Evolutionary conservation across 2,329 filamentous ascomycete species (phyloP), one percentile per base, ranked within the genome.

Genomic region (Tolypocladium ophioglossoides): DNA sequence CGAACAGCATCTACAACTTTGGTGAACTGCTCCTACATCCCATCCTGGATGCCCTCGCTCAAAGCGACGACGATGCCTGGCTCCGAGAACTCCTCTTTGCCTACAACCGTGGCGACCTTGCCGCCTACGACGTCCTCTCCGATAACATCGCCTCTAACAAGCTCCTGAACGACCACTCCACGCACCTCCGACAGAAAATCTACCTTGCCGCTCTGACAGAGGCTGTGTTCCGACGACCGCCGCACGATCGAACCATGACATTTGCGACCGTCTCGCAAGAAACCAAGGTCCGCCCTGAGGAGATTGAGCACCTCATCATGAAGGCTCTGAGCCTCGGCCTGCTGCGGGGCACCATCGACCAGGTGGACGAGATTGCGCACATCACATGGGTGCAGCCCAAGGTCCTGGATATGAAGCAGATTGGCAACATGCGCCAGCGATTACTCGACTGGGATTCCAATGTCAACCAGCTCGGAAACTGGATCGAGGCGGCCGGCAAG

Each of bases 341-440:
- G 62, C 76, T 99, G 62, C 83, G 87, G 62, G 94, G 94, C 48
- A 94, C 88, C 54, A 97, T 99, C 64, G 94, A 99, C 70, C 92
- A 99, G 74, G 94, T 99, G 35, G 90, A 90, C 50, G 86, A 91
- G 72, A 84, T 97, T 61, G 94, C 94, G 46, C 84, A 91, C 68
- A 96, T 99, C 72, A 92, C 92, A 65, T 99, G 94, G 94, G 94
- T 99, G 56, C 94, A 99, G 75, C 94, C 94, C 24, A 97, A 97
- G 80, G 91, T 99, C 35, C 75, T 99, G 61, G 94, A 97, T 70
- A 90, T 91, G 84, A 85, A 84, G 72, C 94, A 97, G 77, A 96
- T 99, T 63, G 89, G 87, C 65, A 89, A 85, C 65, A 96, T 99
- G 92, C 83, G 89, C 64, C 79, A 83, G 66, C 79, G 94, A 63